Evolutionary conservation across 371 early-diverging fungal species (phyloP), one percentile per base, ranked within the genome.

Genomic region (Zychaea mexicana): DNA sequence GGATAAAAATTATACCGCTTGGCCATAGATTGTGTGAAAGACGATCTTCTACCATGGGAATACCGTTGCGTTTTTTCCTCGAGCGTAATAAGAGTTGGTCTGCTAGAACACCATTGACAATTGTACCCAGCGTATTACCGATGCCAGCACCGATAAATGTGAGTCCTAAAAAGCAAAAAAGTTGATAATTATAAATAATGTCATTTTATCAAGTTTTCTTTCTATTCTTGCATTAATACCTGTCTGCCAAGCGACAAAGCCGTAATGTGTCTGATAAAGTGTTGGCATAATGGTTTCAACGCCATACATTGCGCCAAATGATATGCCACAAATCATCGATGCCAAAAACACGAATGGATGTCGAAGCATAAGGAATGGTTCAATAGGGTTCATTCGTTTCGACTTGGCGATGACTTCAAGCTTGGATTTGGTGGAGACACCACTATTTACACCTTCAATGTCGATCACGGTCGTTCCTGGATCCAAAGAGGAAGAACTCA

Each of bases 251-350:
- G 74, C 66, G 33, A 52, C 61, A 52, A 79, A 74, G 10, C 71
- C 70, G 54, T 82, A 79, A 15, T 68, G 52, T 1, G 60, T 30
- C 15, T 73, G 62, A 30, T 68, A 82, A 8, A 70, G 31, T 21
- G 52, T 59, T 15, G 77, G 82, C 3, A 77, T 68, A 38, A 82
- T 75, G 0, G 74, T 77, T 60, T 78, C 77, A 17, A 73, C 68
- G 3, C 76, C 77, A 68, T 77, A 82, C 82, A 82, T 82, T 27
- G 66, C 52, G 12, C 77, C 85, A 68, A 86, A 88, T 10, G 74
- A 67, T 45, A 86, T 66, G 46, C 84, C 83, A n/a, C 79, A 71
- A 31, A 77, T 74, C 10, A 85, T 24, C 2, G 84, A 71, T 2
- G 78, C 59, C 12, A 86, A 39, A 5, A 82, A 33, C 3, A 88